Percentiles rank a stretch among this genome's conserved stretches.
phyloP scores from a whole-genome alignment of 2,329 filamentous ascomycete genomes.

The Tolypocladium endophyticum region DNA sequence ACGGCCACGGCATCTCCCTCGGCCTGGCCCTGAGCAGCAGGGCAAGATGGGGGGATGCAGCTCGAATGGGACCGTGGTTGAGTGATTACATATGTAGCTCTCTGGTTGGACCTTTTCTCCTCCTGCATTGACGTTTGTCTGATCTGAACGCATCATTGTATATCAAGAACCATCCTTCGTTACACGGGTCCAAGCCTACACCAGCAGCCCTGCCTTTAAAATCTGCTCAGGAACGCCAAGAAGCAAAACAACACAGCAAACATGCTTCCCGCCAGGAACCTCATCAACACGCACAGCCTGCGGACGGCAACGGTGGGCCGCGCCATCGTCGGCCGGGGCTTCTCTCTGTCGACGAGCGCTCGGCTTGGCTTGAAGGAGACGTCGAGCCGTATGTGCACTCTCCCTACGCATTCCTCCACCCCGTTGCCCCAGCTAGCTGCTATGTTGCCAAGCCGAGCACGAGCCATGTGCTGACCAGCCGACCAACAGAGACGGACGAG shows the following conservation, averaged over 20 bases:
- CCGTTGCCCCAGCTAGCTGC: neutral
- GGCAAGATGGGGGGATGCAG: neutral
- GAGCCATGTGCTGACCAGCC: neutral
- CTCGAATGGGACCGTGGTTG: neutral
- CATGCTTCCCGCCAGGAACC: constrained; percentile 1
- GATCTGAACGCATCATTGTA: neutral
- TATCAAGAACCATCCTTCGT: neutral
- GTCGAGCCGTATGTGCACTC: constrained; percentile 18
- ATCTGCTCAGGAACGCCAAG: neutral
- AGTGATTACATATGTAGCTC: neutral
- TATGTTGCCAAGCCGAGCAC: neutral
- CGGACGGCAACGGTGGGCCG: constrained; percentile 10
- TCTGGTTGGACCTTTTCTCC: neutral
- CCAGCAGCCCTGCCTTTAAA: neutral
- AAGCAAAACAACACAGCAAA: neutral
- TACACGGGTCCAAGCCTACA: neutral
- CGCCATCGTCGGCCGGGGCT: constrained; percentile 13
- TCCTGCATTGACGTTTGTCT: neutral
- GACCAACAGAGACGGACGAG: constrained; percentile 19
- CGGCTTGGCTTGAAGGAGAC: constrained; percentile 25
- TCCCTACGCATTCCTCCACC: neutral
- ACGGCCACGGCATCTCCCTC: neutral
- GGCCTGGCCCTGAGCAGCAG: neutral
- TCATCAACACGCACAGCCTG: constrained; percentile 9
- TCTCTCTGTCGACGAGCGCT: constrained; percentile 16